phyloP scores from a whole-genome alignment of 495 filamentous ascomycete species.

The Aspergillus nidulans region DNA sequence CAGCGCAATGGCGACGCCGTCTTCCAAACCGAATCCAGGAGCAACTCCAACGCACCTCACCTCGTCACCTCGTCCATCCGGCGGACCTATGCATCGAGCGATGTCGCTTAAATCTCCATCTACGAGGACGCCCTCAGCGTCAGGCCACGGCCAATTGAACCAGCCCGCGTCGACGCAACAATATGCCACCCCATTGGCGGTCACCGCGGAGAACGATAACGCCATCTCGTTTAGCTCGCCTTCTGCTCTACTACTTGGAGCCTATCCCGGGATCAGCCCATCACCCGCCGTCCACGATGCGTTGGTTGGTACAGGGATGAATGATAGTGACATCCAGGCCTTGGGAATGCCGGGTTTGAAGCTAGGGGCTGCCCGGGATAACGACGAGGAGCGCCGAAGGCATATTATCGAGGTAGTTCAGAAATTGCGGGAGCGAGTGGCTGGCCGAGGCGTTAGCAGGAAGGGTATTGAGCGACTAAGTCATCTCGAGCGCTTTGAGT shows the following conservation, averaged over 20 bases:
- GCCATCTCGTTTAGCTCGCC: slow-evolving; percentile 44
- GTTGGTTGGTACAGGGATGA: slow-evolving; percentile 37
- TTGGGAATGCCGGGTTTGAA: slow-evolving; percentile 41
- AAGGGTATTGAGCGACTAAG: slow-evolving; percentile 76
- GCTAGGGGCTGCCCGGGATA: slow-evolving; percentile 40
- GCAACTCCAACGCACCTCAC: slow-evolving; percentile 46
- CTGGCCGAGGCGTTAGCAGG: slow-evolving; percentile 61
- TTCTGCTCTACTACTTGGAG: slow-evolving; percentile 40
- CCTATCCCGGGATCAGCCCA: slow-evolving; percentile 41
- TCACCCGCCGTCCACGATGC: slow-evolving; percentile 39
- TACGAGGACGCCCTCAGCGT: slow-evolving; percentile 38
- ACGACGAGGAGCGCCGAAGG: slow-evolving; percentile 50
- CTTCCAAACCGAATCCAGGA: slow-evolving; percentile 38
- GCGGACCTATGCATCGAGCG: slow-evolving; percentile 34
- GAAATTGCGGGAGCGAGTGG: slow-evolving; percentile 37
- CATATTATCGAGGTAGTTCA: slow-evolving; percentile 47
- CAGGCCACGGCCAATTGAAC: slow-evolving; percentile 28
- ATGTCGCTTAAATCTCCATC: slow-evolving; percentile 45
- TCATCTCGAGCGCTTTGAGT: slow-evolving; percentile 68
- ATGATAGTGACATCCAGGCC: slow-evolving; percentile 42
- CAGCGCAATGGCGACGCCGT: slow-evolving; percentile 38
- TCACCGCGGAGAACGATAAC: slow-evolving; percentile 33
- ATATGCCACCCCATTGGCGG: slow-evolving; percentile 40
- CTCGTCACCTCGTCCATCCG: slow-evolving; percentile 41
- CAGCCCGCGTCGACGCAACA: slow-evolving; percentile 33